Base-by-base conservation (phyloP, 2,329 filamentous ascomycete genomes). In the Claviceps quebecensis region DNA sequence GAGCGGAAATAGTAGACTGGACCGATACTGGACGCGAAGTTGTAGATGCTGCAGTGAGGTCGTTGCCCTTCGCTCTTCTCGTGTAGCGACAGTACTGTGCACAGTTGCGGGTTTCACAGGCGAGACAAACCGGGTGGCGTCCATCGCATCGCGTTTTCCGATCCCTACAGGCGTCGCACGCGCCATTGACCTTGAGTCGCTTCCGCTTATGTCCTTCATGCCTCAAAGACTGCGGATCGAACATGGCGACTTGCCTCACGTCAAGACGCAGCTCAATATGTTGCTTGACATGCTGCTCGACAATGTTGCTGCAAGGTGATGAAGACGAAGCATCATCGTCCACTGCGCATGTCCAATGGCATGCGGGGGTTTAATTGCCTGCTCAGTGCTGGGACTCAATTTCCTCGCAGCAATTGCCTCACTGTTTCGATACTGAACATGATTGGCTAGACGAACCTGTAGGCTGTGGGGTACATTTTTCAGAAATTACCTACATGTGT, bases 101-200 rank as follows among this genome's bases (percentile, higher is more conserved):
- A 11, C 41, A 46, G 22, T 44, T 44, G 13, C 49, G 49, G 34
- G 36, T 50, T 39, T 50, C 49, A 39, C 49, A 50, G 19, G 49
- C 49, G n/a, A 50, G 34, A 40, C 49, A 50, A 16, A 50, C 34
- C 0, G 49, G 49, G 29, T 22, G 49, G 36, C 43, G 49, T 14
- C 49, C 49, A 46, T 50, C 49, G 43, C 49, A 50, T 17, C 49
- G 13, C 22, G 49, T 50, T 36, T 50, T 50, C 17, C 49, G 49
- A n/a, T 46, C 49, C 16, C 49, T 37, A 22, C 49, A 50, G 9
- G 41, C 43, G 22, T 50, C 43, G 43, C 49, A 50, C 22, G 49
- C 49, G 41, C 43, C 40, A n/a, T 50, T 50, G 43, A 50, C 41
- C 36, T 46, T 50, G 19, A 50, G 22, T 9, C 49, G 49, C 22